Evolutionary conservation across 768 basidiomycete species (phyloP), one percentile per base, ranked within the genome.

Genomic region (Candolleomyces aberdarensis): DNA sequence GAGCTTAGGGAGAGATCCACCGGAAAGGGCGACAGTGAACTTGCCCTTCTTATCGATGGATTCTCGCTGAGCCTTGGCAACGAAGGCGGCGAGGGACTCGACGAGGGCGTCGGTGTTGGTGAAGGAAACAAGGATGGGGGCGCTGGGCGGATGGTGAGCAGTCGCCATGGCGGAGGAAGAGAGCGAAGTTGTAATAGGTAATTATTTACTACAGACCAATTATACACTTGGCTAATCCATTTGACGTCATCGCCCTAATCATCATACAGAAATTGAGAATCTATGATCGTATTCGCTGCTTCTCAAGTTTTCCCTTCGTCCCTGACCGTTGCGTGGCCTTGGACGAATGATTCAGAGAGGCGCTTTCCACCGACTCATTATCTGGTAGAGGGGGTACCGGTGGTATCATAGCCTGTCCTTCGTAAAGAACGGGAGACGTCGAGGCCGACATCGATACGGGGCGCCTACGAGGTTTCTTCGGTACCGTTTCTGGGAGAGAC

Each of bases 11-110:
- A 98, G 83, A 1, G 91, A 92, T 8, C 97, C 96, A 11, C 97
- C 97, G 4, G 94, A 96, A 68, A 98, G 78, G 60, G 97, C 97
- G 70, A 99, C 70, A 58, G 94, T 91, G 80, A 99, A 99, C 62
- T 84, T 85, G 70, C 89, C 91, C 75, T 93, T 88, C 77, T 91
- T 94, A 71, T 87, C 85, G 69, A 98, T 80, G 43, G 96, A 85
- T 26, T 98, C 94, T 63, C 84, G 89, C 78, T 98, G 96, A 0
- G 91, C 92, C 64, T 89, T 91, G 66, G 91, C 63, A 57, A 98
- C 84, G 72, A 96, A 98, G 51, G 81, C 73, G 0, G 95, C 91
- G 66, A 99, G 87, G 0, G 85, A 81, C 0, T 76, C 66, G 41
- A 83, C 78, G 65, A 99, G 84, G 3, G 76, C 75, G 50, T 81